Evolutionary conservation across 305 asterid genomes (phyloP), one percentile per base, ranked within the genome.

Genomic region (Fraxinus latifolia): DNA sequence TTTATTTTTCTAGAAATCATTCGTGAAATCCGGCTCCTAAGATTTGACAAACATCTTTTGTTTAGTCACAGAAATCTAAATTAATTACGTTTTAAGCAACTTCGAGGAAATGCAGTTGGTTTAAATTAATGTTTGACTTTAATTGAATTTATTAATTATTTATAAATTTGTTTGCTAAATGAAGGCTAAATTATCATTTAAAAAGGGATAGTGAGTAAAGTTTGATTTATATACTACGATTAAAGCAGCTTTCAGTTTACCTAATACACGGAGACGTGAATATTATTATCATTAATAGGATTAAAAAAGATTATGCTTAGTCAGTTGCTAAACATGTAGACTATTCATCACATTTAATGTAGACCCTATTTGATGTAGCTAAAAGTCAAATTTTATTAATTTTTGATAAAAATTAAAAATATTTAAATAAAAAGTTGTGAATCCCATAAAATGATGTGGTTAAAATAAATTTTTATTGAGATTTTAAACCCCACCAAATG

Each of bases 211-310:
- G 23, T 31, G 19, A 29, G 1, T 19, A 42, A 3, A n/a, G n/a
- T n/a, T n/a, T n/a, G n/a, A n/a, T n/a, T n/a, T n/a, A n/a, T n/a
- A n/a, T n/a, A n/a, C n/a, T n/a, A n/a, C n/a, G n/a, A n/a, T n/a
- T n/a, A 60, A 47, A 1, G 84, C 75, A 72, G 50, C 76, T 77
- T 77, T 81, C 85, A 0, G 17, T 67, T 85, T 83, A 86, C 90
- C 90, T 79, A 89, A 87, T 83, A 89, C 91, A 83, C 87, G 91
- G 87, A 83, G 79, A 82, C 87, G 87, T 67, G 80, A 82, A 44
- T 39, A 80, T 42, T 77, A 50, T 42, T 80, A 50, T 50, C 19
- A 1, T 50, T 2, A 50, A 50, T 4, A 50, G 21, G 60, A 15
- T 50, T 44, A 14, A 47, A 47, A 47, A 47, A 15, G 1, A 0